Evolutionary conservation across 495 filamentous ascomycete species (phyloP), one percentile per base, ranked within the genome.

Genomic region (Aspergillus heteromorphus): DNA sequence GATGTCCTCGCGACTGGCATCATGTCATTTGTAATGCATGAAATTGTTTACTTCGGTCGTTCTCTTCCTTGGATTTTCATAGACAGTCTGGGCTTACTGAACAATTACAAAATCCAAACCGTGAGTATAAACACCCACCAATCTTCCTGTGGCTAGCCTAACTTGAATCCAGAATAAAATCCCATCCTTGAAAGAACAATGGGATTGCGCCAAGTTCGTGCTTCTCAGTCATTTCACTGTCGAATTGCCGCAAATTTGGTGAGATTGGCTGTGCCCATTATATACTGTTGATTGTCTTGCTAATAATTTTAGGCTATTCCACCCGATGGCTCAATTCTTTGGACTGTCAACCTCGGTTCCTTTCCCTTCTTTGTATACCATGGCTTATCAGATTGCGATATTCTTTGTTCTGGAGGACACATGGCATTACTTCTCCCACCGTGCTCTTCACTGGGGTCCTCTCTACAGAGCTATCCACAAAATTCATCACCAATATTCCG

Each of bases 401-500:
- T 96, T 98, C 79, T 98, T 98, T 71, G 81, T 97, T 40, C 67
- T 97, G 63, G 93, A 98, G 69, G 93, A 98, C 72, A 79, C 95
- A 47, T 98, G 95, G 95, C 93, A 98, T 69, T 98, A 98, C 78
- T 98, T 92, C 83, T 85, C 82, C 47, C 93, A 98, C 74, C 91
- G 93, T 57, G 87, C 87, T 21, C 81, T 98, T 62, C 93, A 98
- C 80, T 96, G 92, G 84, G 91, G 90, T 6, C 87, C 88, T 23
- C 84, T 98, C 5, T 98, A 98, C 82, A 92, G 86, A 72, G 78
- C 82, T 60, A 88, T 98, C 52, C 93, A 98, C 81, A 98, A 98
- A 77, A 92, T 98, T 51, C 93, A 98, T 75, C 93, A 98, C 77
- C 90, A 89, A 59, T 98, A 98, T 76, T 95, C 91, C 14, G 95